Evolutionary conservation across 352 stramenopile genomes (phyloP).

Genomic region (Phytophthora lateralis): DNA sequence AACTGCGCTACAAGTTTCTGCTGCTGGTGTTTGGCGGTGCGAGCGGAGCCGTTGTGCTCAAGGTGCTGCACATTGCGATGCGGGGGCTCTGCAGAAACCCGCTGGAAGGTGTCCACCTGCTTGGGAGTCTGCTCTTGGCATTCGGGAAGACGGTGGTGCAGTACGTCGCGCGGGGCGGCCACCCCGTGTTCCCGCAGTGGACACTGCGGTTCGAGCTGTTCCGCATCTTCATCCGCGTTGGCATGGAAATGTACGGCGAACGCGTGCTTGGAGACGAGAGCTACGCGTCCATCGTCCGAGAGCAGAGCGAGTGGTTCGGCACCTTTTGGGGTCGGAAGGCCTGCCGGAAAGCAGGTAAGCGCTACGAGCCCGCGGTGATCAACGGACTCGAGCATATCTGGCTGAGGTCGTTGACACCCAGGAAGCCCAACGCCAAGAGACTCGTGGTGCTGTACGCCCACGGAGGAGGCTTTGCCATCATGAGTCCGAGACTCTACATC

Average conservation of each 20-base stretch:
- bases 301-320: conserved; percentile 33
- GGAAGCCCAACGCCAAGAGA: conserved; percentile 14
- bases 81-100: conserved; percentile 34
- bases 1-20: conserved; percentile 22
- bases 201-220: conserved; percentile 50
- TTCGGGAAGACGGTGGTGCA: conserved; percentile 23
- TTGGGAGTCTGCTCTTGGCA: conserved; percentile 25
- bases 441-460: conserved; percentile 48
- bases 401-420: conserved; percentile 19
- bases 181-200: conserved; percentile 44
- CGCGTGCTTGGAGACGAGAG: conserved; percentile 26
- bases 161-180: conserved; percentile 33
- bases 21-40: conserved; percentile 16
- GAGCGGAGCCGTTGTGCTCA: conserved; percentile 18
- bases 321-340: conserved; percentile 29
- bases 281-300: conserved; percentile 37
- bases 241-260: conserved; percentile 36
- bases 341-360: conserved; percentile 22
- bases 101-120: conserved; percentile 27
- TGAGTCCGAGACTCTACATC: conserved; percentile 51
- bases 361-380: conserved; percentile 27
- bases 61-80: conserved; percentile 30
- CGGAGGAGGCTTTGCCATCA: conserved; percentile 50
- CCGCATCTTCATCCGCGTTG: conserved; percentile 29
- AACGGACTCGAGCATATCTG: conserved; percentile 47